These are phyloP conservation scores for Ogataea philodendri DNA, from an alignment of 805 yeast species.

Conservation along the genomic window DNA sequence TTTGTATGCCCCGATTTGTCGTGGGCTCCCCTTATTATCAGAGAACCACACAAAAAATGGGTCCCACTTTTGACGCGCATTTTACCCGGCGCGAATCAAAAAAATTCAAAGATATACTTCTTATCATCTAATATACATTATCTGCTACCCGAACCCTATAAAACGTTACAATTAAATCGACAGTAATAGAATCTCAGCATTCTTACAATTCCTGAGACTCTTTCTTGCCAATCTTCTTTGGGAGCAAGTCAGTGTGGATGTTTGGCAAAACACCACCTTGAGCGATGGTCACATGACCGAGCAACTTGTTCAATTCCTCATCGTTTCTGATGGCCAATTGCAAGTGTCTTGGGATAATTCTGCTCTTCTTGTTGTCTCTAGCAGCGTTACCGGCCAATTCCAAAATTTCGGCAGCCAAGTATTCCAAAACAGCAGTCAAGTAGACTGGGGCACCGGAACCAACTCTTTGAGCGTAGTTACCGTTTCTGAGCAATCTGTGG, in stretches of 20 bases:
- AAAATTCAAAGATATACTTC: background rate
- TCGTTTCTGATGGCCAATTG: slow-evolving; percentile 98
- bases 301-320: slow-evolving; percentile 94
- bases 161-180: slow-evolving; percentile 17
- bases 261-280: slow-evolving; percentile 99
- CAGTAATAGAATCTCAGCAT: slow-evolving; percentile 9
- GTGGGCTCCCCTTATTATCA: slow-evolving; percentile 3
- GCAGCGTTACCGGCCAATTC: slow-evolving; percentile 99
- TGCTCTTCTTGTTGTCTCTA: slow-evolving; percentile 96
- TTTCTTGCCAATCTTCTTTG: slow-evolving; percentile 55
- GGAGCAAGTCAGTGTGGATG: slow-evolving; percentile 88
- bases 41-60: background rate
- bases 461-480: slow-evolving; percentile 96
- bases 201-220: slow-evolving; percentile 58
- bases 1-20: slow-evolving; percentile 16
- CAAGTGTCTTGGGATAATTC: slow-evolving; percentile 98
- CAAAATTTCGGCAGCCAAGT: slow-evolving; percentile 95
- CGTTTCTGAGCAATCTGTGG: slow-evolving; percentile 93
- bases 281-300: slow-evolving; percentile 92
- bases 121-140: slow-evolving; percentile 27
- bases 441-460: slow-evolving; percentile 99
- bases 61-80: slow-evolving; percentile 2
- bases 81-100: slow-evolving; percentile 7
- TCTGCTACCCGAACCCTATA: slow-evolving; percentile 18
- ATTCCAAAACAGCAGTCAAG: slow-evolving; percentile 94